Percentiles rank a stretch among this genome's conserved stretches.
These are phyloP conservation scores for Corynascus novoguineensis DNA, from an alignment of 495 filamentous ascomycete genomes.

Conservation along the genomic window DNA sequence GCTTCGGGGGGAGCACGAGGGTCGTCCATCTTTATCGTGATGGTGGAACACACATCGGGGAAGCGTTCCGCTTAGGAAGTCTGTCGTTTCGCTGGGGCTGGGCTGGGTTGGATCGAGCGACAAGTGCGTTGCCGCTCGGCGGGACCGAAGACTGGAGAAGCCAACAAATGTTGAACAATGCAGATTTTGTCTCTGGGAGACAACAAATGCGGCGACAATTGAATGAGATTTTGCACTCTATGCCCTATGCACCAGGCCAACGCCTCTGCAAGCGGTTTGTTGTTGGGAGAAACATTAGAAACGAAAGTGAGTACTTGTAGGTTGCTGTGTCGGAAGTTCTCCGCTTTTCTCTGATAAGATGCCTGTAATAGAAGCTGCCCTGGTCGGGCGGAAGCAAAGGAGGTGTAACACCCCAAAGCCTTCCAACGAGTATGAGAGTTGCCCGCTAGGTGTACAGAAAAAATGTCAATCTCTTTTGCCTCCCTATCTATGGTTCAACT, in stretches of 20 bases:
- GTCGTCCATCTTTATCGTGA: slow-evolving; percentile 38
- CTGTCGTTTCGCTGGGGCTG: neutral
- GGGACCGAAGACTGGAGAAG: neutral
- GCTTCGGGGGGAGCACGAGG: slow-evolving; percentile 30
- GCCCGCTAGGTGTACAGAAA: no score
- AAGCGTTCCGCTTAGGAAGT: slow-evolving; percentile 2
- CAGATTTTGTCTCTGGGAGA: neutral
- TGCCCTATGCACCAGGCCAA: neutral
- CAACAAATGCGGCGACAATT: neutral
- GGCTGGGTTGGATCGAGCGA: neutral
- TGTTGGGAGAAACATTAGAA: neutral
- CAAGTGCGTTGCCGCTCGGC: neutral
- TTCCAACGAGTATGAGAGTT: no score
- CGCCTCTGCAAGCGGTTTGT: neutral
- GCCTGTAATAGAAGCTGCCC: neutral
- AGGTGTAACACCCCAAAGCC: neutral
- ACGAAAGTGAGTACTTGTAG: neutral
- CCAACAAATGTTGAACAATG: neutral
- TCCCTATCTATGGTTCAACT: no score
- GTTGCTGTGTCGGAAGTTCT: neutral
- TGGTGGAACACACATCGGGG: slow-evolving; percentile 32
- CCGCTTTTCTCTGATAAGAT: neutral
- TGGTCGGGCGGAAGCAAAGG: neutral
- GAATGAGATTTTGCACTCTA: neutral
- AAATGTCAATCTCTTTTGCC: no score